Evolutionary conservation across 305 asterid genomes (phyloP).

Genomic region (Fraxinus nigra): DNA sequence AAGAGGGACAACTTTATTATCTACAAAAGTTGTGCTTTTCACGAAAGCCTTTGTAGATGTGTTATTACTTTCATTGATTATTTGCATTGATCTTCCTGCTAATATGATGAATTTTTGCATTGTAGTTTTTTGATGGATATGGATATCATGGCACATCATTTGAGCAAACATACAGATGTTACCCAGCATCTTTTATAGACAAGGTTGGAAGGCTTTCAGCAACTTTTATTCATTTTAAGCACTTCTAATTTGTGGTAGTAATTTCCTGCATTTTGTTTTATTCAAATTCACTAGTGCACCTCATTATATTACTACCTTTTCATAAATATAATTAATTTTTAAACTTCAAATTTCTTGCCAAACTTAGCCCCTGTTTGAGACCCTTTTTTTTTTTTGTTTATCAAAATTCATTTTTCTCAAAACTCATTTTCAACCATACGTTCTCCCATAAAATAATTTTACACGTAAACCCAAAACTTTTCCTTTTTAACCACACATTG

Average conservation of each 20-base stretch:
- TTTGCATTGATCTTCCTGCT: not conserved
- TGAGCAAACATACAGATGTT: slow-evolving; percentile 90
- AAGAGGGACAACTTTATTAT: not conserved
- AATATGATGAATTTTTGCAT: slow-evolving; percentile 17
- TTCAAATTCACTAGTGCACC: not conserved
- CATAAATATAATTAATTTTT: not conserved
- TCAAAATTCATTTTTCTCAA: not conserved
- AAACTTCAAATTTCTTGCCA: not conserved
- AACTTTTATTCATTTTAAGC: not conserved
- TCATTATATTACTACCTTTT: not conserved
- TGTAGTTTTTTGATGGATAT: slow-evolving; percentile 88
- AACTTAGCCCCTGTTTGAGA: not conserved
- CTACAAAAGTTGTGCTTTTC: not conserved
- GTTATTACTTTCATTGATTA: not conserved
- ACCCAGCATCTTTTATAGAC: slow-evolving; percentile 94
- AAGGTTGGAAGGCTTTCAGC: slow-evolving; percentile 56
- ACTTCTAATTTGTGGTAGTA: not conserved
- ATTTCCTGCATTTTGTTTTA: not conserved
- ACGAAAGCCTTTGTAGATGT: not conserved
- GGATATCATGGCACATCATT: slow-evolving; percentile 92
- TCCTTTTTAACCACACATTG: not conserved
- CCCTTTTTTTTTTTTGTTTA: not conserved
- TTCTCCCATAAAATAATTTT: no score
- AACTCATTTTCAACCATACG: not conserved
- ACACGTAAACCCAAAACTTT: no score